Base-by-base conservation (phyloP, 2,329 filamentous ascomycete species). In the Claviceps maximensis region DNA sequence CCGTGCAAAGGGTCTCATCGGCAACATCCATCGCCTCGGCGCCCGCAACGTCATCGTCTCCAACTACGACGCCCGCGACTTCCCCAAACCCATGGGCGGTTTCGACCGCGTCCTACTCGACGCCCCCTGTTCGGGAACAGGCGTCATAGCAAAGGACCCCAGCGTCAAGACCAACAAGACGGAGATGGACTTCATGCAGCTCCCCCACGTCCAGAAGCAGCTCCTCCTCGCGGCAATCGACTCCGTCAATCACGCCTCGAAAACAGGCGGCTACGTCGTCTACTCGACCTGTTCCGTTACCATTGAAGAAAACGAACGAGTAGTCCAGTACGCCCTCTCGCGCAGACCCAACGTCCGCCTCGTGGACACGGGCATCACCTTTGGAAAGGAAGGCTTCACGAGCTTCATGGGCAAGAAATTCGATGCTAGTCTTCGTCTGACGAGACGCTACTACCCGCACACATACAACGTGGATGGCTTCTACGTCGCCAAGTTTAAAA, bases 81-180 rank as follows among this genome's bases (percentile, higher is more conserved):
- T 97, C 68, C 93, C 93, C 29, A 87, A 84, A 63, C 87, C 95
- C 40, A 89, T 98, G 69, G 93, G 91, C 55, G 93, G 93, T 13
- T 98, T 98, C 58, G 93, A 98, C 69, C 82, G 93, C 57, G 89
- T 98, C 6, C 74, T 97, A 47, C 86, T 97, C 54, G 90, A 98
- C 71, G 90, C 89, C 1, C 93, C 93, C 4, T 97, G 93, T 73
- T 95, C 90, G 3, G 91, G 93, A 60, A 98, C 93, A 1, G 93
- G 93, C 62, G 93, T 98, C 64, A 98, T 98, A 59, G 86, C 89
- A 58, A 98, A 98, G 74, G 93, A 98, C 70, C 82, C 91, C 33
- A 89, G 86, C 58, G 89, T 98, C 61, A 98, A 98, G 78, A 97
- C 91, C 25, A 97, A 96, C 76, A 97, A 97, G 77, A 94, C 87